Base-by-base conservation (phyloP, 2,329 filamentous ascomycete genomes). In the Monosporascus sp. region DNA sequence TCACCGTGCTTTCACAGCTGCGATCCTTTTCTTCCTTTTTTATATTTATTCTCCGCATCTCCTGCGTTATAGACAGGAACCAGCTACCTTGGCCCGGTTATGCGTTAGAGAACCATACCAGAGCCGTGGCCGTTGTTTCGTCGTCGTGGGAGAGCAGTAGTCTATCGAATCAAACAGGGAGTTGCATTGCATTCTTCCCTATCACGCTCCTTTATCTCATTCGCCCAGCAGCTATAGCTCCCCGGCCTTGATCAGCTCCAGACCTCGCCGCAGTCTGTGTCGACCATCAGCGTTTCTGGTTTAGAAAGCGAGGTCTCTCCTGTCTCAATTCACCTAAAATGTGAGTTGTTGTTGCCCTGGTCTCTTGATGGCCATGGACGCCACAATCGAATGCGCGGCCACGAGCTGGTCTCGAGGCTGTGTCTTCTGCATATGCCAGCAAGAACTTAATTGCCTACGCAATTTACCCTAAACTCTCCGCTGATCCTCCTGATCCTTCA, bases 11-110 rank as follows among this genome's bases (percentile, higher is more conserved):
- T 35, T 5, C 31, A 14, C 31, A 35, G 11, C 11, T 35, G 31
- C 31, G 11, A 2, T 35, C 31, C 11, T 53, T 41, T 41, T 43
- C 40, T 48, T 41, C 50, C 45, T 49, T 17, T 41, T 50, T 48
- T 35, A 49, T 51, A n/a, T n/a, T n/a, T n/a, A n/a, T 22, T 51
- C 18, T n/a, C 49, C 37, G 35, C 37, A 31, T 22, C 28, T 53
- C 24, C 46, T 50, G 40, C 20, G 38, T 50, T 40, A 24, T 44
- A 26, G 48, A 41, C 50, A 14, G 18, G 14, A 46, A 26, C n/a
- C 24, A 18, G 31, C 17, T 46, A 9, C 15, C 5, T 22, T 26
- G n/a, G 43, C 14, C 43, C 26, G 43, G 24, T 46, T 26, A 8
- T 14, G n/a, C 22, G 41, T 20, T 24, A 17, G 14, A 17, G 8